Evolutionary conservation across 352 stramenopile species (phyloP).

Genomic region (Phytophthora hybrid): DNA sequence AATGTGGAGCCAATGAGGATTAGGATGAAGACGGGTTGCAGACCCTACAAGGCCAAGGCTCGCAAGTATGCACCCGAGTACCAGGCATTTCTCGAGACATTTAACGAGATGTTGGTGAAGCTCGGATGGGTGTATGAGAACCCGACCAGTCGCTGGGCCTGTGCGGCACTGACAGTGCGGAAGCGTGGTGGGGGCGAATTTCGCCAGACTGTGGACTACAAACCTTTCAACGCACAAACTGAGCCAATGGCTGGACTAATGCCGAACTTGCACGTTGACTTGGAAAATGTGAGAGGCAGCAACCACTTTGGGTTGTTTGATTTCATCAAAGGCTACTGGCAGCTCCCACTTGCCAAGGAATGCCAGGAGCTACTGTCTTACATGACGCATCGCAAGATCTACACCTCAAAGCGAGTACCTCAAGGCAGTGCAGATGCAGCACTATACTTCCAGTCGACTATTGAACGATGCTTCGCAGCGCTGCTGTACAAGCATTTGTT

Average conservation of each 20-base stretch:
- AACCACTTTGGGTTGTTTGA: neutral
- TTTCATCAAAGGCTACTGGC: constrained; percentile 31
- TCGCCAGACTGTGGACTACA: constrained; percentile 20
- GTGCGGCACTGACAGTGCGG: constrained; percentile 9
- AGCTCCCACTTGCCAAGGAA: constrained; percentile 28
- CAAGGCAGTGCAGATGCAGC: constrained; percentile 31
- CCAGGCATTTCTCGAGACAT: constrained; percentile 26
- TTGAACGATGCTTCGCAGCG: neutral
- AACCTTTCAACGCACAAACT: constrained; percentile 13
- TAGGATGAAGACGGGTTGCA: constrained; percentile 6
- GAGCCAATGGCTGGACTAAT: constrained; percentile 12
- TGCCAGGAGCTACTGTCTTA: constrained; percentile 41
- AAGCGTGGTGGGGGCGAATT: constrained; percentile 10
- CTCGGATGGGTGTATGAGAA: constrained; percentile 27
- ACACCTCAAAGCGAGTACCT: constrained; percentile 33
- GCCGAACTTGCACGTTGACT: constrained; percentile 14
- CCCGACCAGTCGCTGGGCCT: constrained; percentile 15
- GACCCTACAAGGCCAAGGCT: constrained; percentile 8
- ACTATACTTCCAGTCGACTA: constrained; percentile 34
- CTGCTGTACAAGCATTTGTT: constrained; percentile 32
- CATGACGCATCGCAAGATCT: constrained; percentile 36
- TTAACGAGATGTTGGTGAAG: constrained; percentile 15
- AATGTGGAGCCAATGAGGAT: constrained; percentile 16
- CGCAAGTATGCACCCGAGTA: constrained; percentile 17
- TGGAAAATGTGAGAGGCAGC: constrained; percentile 20